Evolutionary conservation across 2,329 filamentous ascomycete genomes (phyloP), one percentile per base, ranked within the genome.

Genomic region (Exophiala spinifera): DNA sequence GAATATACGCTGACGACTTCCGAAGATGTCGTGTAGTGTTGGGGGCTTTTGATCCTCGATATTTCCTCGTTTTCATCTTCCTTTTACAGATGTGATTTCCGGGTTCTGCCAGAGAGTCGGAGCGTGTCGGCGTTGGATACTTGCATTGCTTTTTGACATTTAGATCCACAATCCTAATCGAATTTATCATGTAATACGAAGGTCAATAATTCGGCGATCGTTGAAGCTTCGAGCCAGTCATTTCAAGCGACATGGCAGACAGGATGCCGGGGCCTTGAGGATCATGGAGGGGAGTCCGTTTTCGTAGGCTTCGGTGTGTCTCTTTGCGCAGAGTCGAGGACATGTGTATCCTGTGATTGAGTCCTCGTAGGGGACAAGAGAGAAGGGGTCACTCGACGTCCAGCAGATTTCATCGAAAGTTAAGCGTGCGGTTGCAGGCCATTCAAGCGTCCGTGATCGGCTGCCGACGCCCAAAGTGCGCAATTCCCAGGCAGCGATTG

Each of bases 381-480:
- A 39, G 36, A 10, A 5, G 28, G 28, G n/a, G n/a, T n/a, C n/a
- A n/a, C n/a, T n/a, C n/a, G n/a, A 31, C 28, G 28, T 31, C 7
- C 28, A 31, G 7, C 2, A 4, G 21, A 14, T 20, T 21, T 21
- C 21, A 23, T 20, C n/a, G n/a, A n/a, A n/a, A 20, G 10, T 19
- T 1, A 14, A 17, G 37, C 37, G n/a, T 2, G 37, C n/a, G 4
- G 19, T 21, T 44, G 42, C 19, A 44, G 20, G 23, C 19, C 33
- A 34, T 20, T 47, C 17, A 47, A 44, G 42, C 11, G 13, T 25
- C 56, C 53, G 49, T 34, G 20, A 57, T 60, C 57, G 51, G 51
- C 47, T 55, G 28, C 54, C 54, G 54, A 60, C 57, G 57, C 57
- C 54, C n/a, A n/a, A 57, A 57, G 57, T 55, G 47, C 52, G 52